phyloP scores from a whole-genome alignment of 257 asterid species.

The Rauvolfia tetraphylla region DNA sequence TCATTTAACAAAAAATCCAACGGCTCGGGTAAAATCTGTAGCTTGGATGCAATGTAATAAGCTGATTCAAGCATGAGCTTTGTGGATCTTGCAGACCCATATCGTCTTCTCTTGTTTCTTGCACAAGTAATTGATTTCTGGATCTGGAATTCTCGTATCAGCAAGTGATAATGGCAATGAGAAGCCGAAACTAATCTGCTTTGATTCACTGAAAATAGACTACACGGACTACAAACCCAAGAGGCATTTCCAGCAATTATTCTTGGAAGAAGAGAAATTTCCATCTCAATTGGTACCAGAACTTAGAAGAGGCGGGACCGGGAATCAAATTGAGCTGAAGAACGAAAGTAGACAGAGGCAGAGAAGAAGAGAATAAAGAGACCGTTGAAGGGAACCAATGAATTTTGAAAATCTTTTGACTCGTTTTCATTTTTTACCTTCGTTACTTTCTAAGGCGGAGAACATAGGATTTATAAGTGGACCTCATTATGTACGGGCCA shows the following conservation, averaged over 20 bases:
- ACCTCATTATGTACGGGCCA: not conserved
- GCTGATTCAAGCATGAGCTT: slow-evolving; percentile 57
- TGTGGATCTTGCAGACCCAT: slow-evolving; percentile 41
- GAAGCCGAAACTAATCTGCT: not conserved
- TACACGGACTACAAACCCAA: not conserved
- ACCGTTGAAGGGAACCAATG: not conserved
- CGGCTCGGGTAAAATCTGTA: slow-evolving; percentile 67
- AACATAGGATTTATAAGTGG: not conserved
- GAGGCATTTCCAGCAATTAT: not conserved
- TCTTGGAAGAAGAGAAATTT: not conserved
- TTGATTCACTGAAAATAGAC: not conserved
- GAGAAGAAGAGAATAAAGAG: not conserved
- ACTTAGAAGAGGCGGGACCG: not conserved
- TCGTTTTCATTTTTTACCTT: no score
- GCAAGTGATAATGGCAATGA: slow-evolving; percentile 9
- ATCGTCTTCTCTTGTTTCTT: slow-evolving; percentile 36
- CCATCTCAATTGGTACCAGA: not conserved
- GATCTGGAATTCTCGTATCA: slow-evolving; percentile 11
- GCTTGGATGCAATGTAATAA: slow-evolving; percentile 53
- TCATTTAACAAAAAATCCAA: slow-evolving; percentile 48
- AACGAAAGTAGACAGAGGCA: not conserved
- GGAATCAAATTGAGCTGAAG: not conserved
- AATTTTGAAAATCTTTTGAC: not conserved
- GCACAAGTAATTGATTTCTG: slow-evolving; percentile 37
- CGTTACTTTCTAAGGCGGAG: not conserved